A percentile compares a stretch with the other conserved stretches of the same genome.
These are phyloP conservation scores for Exserohilum rostratum DNA, from an alignment of 2,329 filamentous ascomycete species.

Conservation along the genomic window DNA sequence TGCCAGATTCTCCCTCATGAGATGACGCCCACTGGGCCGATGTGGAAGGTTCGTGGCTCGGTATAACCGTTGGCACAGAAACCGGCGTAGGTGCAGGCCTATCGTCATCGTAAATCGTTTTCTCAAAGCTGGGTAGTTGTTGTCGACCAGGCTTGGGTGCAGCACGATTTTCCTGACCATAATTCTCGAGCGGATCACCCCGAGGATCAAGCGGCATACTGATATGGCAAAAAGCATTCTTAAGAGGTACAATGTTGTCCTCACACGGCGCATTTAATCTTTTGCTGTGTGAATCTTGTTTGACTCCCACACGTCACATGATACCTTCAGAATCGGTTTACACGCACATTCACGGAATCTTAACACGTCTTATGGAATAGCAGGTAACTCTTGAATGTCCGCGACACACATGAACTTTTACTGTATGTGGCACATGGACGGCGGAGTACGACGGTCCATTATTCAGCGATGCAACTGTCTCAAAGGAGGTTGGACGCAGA, in stretches of 20 bases:
- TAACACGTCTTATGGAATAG: neutral
- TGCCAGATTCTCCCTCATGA: no score
- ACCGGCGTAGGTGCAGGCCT: neutral
- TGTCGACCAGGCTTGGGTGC: neutral
- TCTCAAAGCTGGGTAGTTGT: neutral
- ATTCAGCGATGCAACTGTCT: neutral
- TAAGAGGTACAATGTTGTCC: no score
- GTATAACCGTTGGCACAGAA: neutral
- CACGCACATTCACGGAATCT: neutral
- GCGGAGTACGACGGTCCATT: neutral
- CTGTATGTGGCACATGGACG: neutral
- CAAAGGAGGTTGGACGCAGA: neutral
- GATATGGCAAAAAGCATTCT: no score
- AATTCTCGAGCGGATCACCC: conserved; percentile 5
- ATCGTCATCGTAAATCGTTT: conserved; percentile 1
- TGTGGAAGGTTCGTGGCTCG: neutral
- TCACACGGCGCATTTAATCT: neutral
- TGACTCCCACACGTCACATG: neutral
- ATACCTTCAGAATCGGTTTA: neutral
- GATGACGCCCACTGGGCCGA: neutral
- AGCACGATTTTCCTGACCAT: conserved; percentile 5
- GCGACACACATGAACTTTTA: neutral
- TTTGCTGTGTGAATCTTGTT: neutral
- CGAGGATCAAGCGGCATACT: neutral
- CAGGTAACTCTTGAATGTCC: neutral